Percentiles rank a stretch among this genome's conserved stretches.
phyloP scores from a whole-genome alignment of 1,284 basidiomycete genomes.

The Sparassis latifolia region DNA sequence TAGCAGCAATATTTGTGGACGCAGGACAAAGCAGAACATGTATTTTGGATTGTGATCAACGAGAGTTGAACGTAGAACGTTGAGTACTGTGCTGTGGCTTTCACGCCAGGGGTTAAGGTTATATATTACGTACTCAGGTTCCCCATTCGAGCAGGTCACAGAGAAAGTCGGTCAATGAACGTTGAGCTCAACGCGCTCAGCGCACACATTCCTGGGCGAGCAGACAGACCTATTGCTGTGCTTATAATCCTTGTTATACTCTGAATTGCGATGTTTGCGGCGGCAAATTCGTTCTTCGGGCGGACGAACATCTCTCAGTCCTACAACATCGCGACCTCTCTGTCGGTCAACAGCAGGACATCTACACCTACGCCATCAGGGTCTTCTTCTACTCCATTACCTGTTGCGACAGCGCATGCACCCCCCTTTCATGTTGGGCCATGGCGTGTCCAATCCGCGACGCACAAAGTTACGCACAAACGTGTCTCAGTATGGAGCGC shows the following conservation, averaged over 20 bases:
- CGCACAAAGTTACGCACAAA: constrained; percentile 84
- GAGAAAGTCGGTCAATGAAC: too few relatives aligned
- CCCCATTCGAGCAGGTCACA: too few relatives aligned
- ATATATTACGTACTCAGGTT: too few relatives aligned
- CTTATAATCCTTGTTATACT: background rate
- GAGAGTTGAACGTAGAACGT: too few relatives aligned
- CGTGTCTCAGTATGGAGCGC: constrained; percentile 86
- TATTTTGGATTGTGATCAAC: too few relatives aligned
- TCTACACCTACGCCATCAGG: constrained; percentile 54
- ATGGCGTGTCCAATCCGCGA: constrained; percentile 81
- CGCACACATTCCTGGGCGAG: too few relatives aligned
- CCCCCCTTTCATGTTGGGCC: constrained; percentile 71
- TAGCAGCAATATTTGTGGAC: too few relatives aligned
- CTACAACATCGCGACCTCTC: constrained; percentile 59
- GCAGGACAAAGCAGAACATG: too few relatives aligned
- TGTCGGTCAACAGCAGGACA: constrained; percentile 43
- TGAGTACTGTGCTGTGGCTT: too few relatives aligned
- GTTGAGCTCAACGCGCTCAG: too few relatives aligned
- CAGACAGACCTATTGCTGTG: too few relatives aligned
- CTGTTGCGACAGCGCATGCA: constrained; percentile 34
- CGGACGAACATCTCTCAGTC: constrained; percentile 82
- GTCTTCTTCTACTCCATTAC: constrained; percentile 34
- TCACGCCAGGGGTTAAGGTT: too few relatives aligned
- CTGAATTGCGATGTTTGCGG: constrained; percentile 63
- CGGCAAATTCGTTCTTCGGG: constrained; percentile 85